Evolutionary conservation across 2,329 filamentous ascomycete genomes (phyloP), one percentile per base, ranked within the genome.

Genomic region (Blastomyces parvus): DNA sequence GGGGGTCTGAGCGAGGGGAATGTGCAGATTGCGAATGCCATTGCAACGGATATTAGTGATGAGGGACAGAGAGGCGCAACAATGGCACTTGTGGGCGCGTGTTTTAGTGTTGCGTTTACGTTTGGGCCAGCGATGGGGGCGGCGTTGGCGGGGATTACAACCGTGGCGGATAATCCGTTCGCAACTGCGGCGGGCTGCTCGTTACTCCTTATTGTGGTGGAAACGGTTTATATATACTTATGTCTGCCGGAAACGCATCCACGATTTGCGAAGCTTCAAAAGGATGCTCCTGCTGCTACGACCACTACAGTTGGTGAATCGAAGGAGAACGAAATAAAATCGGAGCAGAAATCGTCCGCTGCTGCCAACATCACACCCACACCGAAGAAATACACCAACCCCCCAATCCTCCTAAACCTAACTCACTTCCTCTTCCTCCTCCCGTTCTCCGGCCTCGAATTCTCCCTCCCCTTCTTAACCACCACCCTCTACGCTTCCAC

Each of bases 381-480:
- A 27, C 70, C 67, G 5, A 69, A 75, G 30, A 76, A 78, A 69
- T 82, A 88, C 64, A 96, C 90, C 2, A 97, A 97, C 77, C 91
- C 88, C 3, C 91, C 94, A 68, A 78, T 85, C 38, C 74, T 96
- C 14, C 85, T 99, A 57, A 97, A 97, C 73, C 78, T 88, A 1
- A 87, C 90, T 0, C 94, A 99, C 76, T 88, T 97, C 71, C 79
- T 88, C 57, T 99, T 99, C 76, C 86, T 99, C 64, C 86, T 99
- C 14, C 96, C 96, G 77, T 99, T 99, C 78, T 96, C 91, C 1
- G 94, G 94, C 65, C 93, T 99, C 88, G 94, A 99, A 74, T 97
- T 96, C 76, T 96, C 91, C 0, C 83, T 99, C 2, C 92, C 94
- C 0, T 99, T 99, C 75, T 92, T 99, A 86, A 97, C 93, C 0